Percentiles rank a stretch among this genome's conserved stretches.
Conservation (phyloP, 2,329 filamentous ascomycete species). For the Aspergillus jensenii region DNA sequence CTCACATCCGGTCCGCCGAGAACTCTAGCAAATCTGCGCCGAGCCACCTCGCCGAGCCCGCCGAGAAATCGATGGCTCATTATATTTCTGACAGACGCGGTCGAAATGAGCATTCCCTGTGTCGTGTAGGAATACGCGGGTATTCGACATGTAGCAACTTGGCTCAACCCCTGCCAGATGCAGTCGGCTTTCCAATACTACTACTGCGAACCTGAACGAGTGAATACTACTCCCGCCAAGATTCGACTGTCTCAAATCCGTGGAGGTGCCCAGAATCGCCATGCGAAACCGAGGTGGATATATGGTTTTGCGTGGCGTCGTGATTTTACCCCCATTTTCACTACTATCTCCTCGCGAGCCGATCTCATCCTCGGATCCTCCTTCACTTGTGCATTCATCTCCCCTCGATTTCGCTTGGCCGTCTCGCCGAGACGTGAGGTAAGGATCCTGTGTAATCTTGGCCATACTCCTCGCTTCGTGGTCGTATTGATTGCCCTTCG, state of each 20-base stretch:
- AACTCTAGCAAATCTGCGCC: background rate
- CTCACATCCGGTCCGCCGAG: slow-evolving; percentile 2
- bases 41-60: slow-evolving; percentile 16
- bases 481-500: background rate
- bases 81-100: background rate
- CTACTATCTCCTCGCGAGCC: background rate
- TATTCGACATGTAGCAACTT: background rate
- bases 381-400: background rate
- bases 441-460: slow-evolving; percentile 3
- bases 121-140: background rate
- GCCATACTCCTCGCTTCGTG: background rate
- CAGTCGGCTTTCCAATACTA: background rate
- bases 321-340: background rate
- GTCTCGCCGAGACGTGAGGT: background rate
- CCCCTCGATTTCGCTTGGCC: background rate
- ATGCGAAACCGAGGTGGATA: background rate
- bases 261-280: background rate
- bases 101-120: background rate
- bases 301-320: slow-evolving; percentile 2
- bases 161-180: background rate
- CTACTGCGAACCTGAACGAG: background rate
- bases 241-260: slow-evolving; percentile 2
- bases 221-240: background rate
- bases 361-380: background rate
- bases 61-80: background rate